These are phyloP conservation scores for thale cress (Arabidopsis thaliana) DNA, from an alignment of 345 rosid genomes.

Conservation along the genomic window TAIR10.1 NC_003075.7:11923501-11924000, in stretches of 20 bases:
- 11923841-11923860: slow-evolving; percentile 70
- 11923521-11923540: slow-evolving; percentile 14
- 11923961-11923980: slow-evolving; percentile 79
- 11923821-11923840: slow-evolving; percentile 79
- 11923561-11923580: slow-evolving; percentile 32
- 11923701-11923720: not conserved
- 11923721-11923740: not conserved
- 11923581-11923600: not conserved
- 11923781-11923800: not conserved
- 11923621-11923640: slow-evolving; percentile 35
- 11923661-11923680: slow-evolving; percentile 16
- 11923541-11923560: slow-evolving; percentile 20
- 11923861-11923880: slow-evolving; percentile 71
- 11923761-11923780: not conserved
- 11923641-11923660: not conserved
- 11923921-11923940: slow-evolving; percentile 85
- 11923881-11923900: slow-evolving; percentile 83
- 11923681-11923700: slow-evolving; percentile 4
- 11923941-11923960: slow-evolving; percentile 84
- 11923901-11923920: slow-evolving; percentile 85
- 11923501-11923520: slow-evolving; percentile 34
- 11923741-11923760: not conserved
- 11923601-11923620: slow-evolving; percentile 10
- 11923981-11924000: slow-evolving; percentile 69
- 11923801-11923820: slow-evolving; percentile 46